Evolutionary conservation across 1,284 basidiomycete genomes (phyloP).

Genomic region (Irpex sp.): DNA sequence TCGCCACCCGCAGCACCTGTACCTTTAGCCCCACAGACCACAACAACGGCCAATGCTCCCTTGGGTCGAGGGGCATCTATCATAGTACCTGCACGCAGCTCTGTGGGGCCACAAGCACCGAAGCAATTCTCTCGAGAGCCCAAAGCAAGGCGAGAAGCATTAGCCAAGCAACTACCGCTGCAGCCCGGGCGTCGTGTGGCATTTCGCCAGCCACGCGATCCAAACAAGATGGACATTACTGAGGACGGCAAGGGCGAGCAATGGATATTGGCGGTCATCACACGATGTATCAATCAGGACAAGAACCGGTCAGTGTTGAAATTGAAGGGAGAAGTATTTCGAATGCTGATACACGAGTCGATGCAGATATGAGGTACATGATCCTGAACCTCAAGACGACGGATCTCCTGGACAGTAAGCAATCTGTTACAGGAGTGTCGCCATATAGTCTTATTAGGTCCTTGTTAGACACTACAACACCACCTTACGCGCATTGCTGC

Average conservation of each 20-base stretch:
- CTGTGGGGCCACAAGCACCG: slow-evolving; percentile 49
- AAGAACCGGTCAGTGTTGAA: slow-evolving; percentile 46
- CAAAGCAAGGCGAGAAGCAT: slow-evolving; percentile 55
- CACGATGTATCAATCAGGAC: slow-evolving; percentile 60
- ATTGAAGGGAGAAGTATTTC: not conserved
- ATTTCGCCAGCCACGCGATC: slow-evolving; percentile 57
- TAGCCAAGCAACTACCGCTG: slow-evolving; percentile 58
- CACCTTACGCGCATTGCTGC: slow-evolving; percentile 63
- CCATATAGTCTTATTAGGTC: not conserved
- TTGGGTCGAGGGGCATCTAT: slow-evolving; percentile 41
- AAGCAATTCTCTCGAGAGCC: slow-evolving; percentile 59
- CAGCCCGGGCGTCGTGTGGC: slow-evolving; percentile 71
- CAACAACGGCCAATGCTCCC: slow-evolving; percentile 27
- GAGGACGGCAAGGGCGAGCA: slow-evolving; percentile 56
- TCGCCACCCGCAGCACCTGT: slow-evolving; percentile 53
- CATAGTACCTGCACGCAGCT: slow-evolving; percentile 48
- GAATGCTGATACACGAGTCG: not conserved
- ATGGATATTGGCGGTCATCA: slow-evolving; percentile 77
- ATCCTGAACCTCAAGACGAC: slow-evolving; percentile 73
- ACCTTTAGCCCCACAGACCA: slow-evolving; percentile 20
- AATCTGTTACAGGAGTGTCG: not conserved
- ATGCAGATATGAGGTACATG: slow-evolving; percentile 73
- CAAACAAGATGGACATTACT: slow-evolving; percentile 41
- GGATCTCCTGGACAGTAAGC: slow-evolving; percentile 65
- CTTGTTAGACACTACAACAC: slow-evolving; percentile 56